phyloP scores from a whole-genome alignment of 768 basidiomycete species.

The Tulasnella sp. region DNA sequence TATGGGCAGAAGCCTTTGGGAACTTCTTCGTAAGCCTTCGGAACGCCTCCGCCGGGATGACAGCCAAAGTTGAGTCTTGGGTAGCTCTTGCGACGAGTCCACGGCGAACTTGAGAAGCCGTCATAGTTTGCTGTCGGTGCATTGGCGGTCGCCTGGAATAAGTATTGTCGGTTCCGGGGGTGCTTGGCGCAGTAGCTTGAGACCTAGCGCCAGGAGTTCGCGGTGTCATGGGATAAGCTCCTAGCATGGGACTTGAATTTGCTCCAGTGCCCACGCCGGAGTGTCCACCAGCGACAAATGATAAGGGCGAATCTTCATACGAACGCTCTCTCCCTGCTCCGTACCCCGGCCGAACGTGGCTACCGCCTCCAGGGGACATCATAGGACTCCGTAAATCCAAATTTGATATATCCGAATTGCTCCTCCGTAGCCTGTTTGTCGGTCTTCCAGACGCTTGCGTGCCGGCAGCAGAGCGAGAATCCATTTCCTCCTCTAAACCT shows the following conservation, averaged over 20 bases:
- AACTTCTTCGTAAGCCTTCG: constrained; percentile 91
- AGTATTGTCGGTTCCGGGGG: constrained; percentile 36
- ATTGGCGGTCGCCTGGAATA: constrained; percentile 31
- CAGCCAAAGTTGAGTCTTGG: constrained; percentile 94
- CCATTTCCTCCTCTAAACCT: neutral
- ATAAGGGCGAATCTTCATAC: neutral
- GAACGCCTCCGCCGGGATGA: constrained; percentile 98
- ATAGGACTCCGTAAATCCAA: constrained; percentile 51
- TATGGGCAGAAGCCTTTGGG: constrained; percentile 95
- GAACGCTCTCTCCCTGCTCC: neutral
- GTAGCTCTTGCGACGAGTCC: constrained; percentile 91
- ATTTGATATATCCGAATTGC: constrained; percentile 67
- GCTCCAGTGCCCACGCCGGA: neutral
- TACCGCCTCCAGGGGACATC: neutral
- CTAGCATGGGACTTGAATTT: neutral
- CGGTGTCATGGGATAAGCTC: constrained; percentile 15
- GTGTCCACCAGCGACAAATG: neutral
- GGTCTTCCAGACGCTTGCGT: neutral
- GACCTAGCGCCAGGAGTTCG: neutral
- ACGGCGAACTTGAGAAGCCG: constrained; percentile 39
- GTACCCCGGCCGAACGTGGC: neutral
- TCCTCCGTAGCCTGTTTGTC: constrained; percentile 14
- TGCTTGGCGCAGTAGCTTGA: constrained; percentile 4
- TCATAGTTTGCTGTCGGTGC: neutral
- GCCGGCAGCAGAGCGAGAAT: neutral